Evolutionary conservation across 768 basidiomycete species (phyloP).

Genomic region (Suillus ampliporus): DNA sequence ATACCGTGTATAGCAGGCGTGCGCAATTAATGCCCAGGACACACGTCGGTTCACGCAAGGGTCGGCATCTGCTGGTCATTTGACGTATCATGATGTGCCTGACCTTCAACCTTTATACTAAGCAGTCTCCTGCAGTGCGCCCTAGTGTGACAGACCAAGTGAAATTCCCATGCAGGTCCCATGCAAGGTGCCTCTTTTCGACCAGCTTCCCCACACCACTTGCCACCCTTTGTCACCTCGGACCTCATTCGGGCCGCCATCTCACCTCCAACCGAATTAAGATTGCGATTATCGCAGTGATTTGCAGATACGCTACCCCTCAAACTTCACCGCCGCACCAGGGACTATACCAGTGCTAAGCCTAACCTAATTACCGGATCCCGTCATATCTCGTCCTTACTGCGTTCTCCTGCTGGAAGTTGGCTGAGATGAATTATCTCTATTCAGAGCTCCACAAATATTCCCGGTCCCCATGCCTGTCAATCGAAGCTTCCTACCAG

Average conservation of each 20-base stretch:
- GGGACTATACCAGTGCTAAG: neutral
- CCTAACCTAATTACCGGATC: neutral
- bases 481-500: neutral
- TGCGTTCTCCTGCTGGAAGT: neutral
- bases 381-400: neutral
- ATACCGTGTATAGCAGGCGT: conserved; percentile 33
- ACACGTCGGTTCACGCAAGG: neutral
- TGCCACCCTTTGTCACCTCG: neutral
- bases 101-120: neutral
- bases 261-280: neutral
- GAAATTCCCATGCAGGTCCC: neutral
- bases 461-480: too few relatives aligned
- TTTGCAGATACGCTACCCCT: neutral
- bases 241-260: neutral
- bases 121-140: neutral
- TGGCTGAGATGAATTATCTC: neutral
- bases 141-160: neutral
- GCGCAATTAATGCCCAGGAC: conserved; percentile 22
- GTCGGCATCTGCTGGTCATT: neutral
- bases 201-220: neutral
- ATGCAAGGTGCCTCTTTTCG: conserved; percentile 3
- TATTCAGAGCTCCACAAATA: neutral
- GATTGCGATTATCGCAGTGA: neutral
- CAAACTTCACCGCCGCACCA: neutral
- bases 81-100: conserved; percentile 3